Conservation (phyloP, 768 basidiomycete genomes). For the Panus rudis region DNA sequence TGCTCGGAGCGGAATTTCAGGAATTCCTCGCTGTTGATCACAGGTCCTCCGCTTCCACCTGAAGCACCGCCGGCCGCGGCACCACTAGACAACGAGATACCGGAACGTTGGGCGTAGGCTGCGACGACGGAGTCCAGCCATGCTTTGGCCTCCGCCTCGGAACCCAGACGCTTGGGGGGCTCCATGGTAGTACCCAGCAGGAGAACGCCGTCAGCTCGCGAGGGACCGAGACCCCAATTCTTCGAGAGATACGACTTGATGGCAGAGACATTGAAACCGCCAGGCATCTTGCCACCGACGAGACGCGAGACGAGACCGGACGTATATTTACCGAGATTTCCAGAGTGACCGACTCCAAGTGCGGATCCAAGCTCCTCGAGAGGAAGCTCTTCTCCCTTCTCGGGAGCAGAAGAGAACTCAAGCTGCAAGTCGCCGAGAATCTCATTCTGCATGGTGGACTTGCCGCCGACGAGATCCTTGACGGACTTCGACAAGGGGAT, state of each 20-base stretch:
- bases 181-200: constrained; percentile 89
- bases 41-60: constrained; percentile 64
- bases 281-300: constrained; percentile 95
- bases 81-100: constrained; percentile 73
- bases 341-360: constrained; percentile 72
- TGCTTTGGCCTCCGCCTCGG: constrained; percentile 86
- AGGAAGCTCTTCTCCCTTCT: constrained; percentile 96
- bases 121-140: constrained; percentile 87
- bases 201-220: constrained; percentile 84
- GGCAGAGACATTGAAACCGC: constrained; percentile 91
- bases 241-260: constrained; percentile 88
- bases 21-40: constrained; percentile 98
- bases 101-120: constrained; percentile 81
- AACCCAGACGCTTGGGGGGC: constrained; percentile 86
- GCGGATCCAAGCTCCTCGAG: constrained; percentile 92
- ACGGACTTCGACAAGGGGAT: constrained; percentile 89
- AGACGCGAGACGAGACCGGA: constrained; percentile 85
- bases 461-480: constrained; percentile 97
- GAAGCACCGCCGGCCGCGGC: constrained; percentile 55
- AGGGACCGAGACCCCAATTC: constrained; percentile 91
- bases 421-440: constrained; percentile 95
- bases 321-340: constrained; percentile 90
- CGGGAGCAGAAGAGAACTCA: constrained; percentile 91
- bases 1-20: constrained; percentile 93
- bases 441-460: constrained; percentile 98